Conservation (phyloP, 306 rosid genomes). For the Trichosanthes truncata region DNA sequence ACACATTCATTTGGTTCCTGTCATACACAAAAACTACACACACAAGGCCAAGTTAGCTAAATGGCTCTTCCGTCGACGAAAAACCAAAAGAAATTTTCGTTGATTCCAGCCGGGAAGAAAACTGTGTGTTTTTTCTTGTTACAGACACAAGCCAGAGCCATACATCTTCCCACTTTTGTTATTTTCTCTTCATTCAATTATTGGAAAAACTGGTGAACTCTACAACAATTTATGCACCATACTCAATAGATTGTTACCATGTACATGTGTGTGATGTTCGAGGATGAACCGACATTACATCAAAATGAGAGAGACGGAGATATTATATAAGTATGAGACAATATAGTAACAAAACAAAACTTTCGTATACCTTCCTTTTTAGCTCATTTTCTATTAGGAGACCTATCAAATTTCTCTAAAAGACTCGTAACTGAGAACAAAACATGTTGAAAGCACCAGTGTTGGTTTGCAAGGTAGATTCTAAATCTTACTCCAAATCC, state of each 20-base stretch:
- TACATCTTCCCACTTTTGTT: not conserved
- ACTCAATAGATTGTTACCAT: not conserved
- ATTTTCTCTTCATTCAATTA: no score
- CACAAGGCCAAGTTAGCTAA: slow-evolving; percentile 4
- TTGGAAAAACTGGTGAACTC: no score
- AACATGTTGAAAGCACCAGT: not conserved
- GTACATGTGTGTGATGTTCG: not conserved
- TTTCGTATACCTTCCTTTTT: not conserved
- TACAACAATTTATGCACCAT: not conserved
- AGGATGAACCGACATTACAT: not conserved
- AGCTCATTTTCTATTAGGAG: not conserved
- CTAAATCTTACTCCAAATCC: not conserved
- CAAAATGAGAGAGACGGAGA: not conserved
- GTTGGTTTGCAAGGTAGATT: not conserved
- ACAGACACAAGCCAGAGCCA: no score
- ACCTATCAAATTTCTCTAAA: not conserved
- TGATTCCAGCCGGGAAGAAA: no score
- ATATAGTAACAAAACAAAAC: no score
- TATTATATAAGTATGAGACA: not conserved
- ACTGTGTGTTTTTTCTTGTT: no score
- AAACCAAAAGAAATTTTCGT: not conserved
- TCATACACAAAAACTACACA: slow-evolving; percentile 75
- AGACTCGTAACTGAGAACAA: not conserved
- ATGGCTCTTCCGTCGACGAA: not conserved
- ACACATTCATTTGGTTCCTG: slow-evolving; percentile 68